Evolutionary conservation across 2,329 filamentous ascomycete genomes (phyloP), one percentile per base, ranked within the genome.

Genomic region (Graphilbum fragrans): DNA sequence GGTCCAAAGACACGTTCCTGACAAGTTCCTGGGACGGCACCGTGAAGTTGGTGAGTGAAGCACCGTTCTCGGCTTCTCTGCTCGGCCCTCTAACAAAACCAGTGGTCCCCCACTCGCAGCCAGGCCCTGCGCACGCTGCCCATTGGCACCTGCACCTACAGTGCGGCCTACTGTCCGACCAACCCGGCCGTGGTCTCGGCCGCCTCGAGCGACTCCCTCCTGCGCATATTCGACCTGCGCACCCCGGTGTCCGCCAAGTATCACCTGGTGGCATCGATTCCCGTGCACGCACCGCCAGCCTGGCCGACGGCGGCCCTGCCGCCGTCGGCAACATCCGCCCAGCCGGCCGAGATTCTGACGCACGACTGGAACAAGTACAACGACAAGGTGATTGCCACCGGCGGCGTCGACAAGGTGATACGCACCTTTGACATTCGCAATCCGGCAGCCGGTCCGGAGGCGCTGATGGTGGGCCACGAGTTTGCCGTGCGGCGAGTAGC

Each of bases 281-380:
- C 88, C 1, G 88, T 94, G 36, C 87, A 95, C 60, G 75, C 76
- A 3, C 69, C 74, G 1, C 68, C 74, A 16, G 20, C 37, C 61
- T 66, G 11, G 50, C 37, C 47, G 47, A 22, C 51, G 47, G 23
- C 45, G 47, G 12, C 52, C 54, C 6, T 35, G 31, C 22, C 52
- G 55, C 16, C 39, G 18, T 32, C 39, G 11, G n/a, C 32, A 6
- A 12, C n/a, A 5, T 6, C 32, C n/a, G 11, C 10, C n/a, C 32
- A 5, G n/a, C 86, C 87, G 0, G 72, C 77, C 10, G 92, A 98
- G 66, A 77, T 86, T 31, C 72, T 98, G 25, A 94, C 88, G 0
- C 92, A 96, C 62, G 92, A 98, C 61, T 98, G 92, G 92, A 98
- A 98, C 66, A 98, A 98, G 62, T 98, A 98, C 63, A 76, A 83